Conservation (phyloP, 2,329 filamentous ascomycete genomes). For the Blastomyces gilchristii region DNA sequence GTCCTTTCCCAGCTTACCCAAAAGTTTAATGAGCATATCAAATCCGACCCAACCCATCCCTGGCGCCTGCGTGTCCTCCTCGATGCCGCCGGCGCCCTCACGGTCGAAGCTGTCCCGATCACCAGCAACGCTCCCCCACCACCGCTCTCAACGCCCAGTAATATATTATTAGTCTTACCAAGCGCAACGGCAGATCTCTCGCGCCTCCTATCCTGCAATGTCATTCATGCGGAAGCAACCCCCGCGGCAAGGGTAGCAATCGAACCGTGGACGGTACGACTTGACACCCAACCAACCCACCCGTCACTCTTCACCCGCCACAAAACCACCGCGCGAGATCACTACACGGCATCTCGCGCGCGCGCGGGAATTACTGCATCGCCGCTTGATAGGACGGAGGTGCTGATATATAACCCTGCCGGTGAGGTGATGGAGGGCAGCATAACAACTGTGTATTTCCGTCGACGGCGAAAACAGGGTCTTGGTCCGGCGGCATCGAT, state of each 20-base stretch:
- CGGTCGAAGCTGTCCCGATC: conserved; percentile 26
- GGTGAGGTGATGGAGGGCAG: conserved; percentile 75
- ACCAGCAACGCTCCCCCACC: conserved; percentile 15
- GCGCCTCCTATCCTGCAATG: conserved; percentile 14
- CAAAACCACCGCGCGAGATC: conserved; percentile 67
- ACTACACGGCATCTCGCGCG: conserved; percentile 61
- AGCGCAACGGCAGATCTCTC: conserved; percentile 18
- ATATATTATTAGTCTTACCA: conserved; percentile 6
- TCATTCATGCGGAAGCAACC: conserved; percentile 3
- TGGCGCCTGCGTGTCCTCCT: conserved; percentile 33
- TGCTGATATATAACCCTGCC: conserved; percentile 59
- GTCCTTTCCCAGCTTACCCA: conserved; percentile 23
- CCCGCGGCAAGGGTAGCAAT: conserved; percentile 6
- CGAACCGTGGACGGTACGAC: conserved; percentile 37
- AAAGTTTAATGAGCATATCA: conserved; percentile 25
- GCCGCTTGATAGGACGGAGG: conserved; percentile 48
- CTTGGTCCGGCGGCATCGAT: neutral
- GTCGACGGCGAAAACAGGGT: conserved; percentile 37
- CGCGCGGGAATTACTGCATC: conserved; percentile 39
- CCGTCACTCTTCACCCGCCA: conserved; percentile 62
- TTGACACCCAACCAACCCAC: conserved; percentile 44
- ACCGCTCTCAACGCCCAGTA: conserved; percentile 13
- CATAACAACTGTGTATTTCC: conserved; percentile 73
- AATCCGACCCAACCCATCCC: conserved; percentile 22
- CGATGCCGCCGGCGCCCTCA: conserved; percentile 22